Base-by-base conservation (phyloP, 2,329 filamentous ascomycete species). In the Xylariaceae sp. region DNA sequence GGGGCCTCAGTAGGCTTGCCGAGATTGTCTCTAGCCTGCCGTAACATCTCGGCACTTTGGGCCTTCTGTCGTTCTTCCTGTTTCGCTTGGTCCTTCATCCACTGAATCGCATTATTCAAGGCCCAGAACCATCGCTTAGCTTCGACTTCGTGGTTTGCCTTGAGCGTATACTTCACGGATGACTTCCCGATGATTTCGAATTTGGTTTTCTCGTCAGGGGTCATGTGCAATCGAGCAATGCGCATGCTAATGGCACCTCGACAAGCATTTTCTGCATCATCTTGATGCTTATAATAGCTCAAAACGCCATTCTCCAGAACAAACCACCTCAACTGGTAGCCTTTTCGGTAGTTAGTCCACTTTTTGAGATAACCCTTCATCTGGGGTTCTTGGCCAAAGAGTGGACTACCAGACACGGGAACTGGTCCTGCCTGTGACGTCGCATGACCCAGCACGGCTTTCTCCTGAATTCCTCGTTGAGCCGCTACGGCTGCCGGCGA, bases 291-390 rank as follows among this genome's bases (percentile, higher is more conserved):
- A 79, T 97, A 99, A 77, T 99, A 99, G 75, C 94, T 97, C 66
- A 99, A 76, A 10, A 99, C 93, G 10, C 94, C 94, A 72, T 99
- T 94, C 72, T 99, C 94, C 7, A 99, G 83, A 11, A 97, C 94
- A 72, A 99, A 99, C 92, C 93, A 99, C 61, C 94, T 83, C 64
- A 99, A 75, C 76, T 99, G 96, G 77, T 97, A 99, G 7, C 94
- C 94, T 71, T 90, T 92, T 18, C 93, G 92, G 73, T 99, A 99
- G 73, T 99, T 99, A 52, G 94, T 99, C 94, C 94, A 99, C 74
- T 99, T 99, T 77, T 97, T 97, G 58, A 99, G 80, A 73, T 97
- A 99, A 5, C 94, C 94, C 77, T 96, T 97, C 90, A 99, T 97
- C 75, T 97, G 93, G 15, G 90, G 89, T 71, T 99, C 94, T 66